A percentile compares a stretch with the other conserved stretches of the same genome.
These are phyloP conservation scores for Leccinum subtestaceum DNA, from an alignment of 768 basidiomycete species.

Conservation along the genomic window DNA sequence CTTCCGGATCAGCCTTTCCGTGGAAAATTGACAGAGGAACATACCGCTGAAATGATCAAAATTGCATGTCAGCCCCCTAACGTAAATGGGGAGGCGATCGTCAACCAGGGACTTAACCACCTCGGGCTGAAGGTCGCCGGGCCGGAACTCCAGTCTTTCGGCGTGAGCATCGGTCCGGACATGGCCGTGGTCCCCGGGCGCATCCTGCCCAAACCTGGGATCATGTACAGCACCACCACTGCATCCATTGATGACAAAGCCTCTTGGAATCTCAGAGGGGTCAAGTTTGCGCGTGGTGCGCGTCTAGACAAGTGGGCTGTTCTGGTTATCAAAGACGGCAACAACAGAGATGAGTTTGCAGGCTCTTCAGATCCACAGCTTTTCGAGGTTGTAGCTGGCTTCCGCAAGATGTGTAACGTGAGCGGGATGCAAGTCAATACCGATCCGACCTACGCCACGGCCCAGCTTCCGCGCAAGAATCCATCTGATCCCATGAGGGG, in stretches of 20 bases:
- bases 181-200: slow-evolving; percentile 59
- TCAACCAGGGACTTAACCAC: slow-evolving; percentile 39
- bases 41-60: slow-evolving; percentile 50
- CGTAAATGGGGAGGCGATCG: slow-evolving; percentile 46
- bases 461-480: slow-evolving; percentile 49
- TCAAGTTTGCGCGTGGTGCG: slow-evolving; percentile 59
- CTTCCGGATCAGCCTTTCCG: slow-evolving; percentile 39
- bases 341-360: slow-evolving; percentile 53
- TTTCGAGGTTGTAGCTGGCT: slow-evolving; percentile 43
- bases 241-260: slow-evolving; percentile 42
- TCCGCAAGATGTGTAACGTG: slow-evolving; percentile 56
- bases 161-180: slow-evolving; percentile 42
- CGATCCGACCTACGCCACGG: slow-evolving; percentile 33
- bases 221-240: slow-evolving; percentile 37
- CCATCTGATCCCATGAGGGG: slow-evolving; percentile 54
- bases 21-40: slow-evolving; percentile 56
- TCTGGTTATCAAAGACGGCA: slow-evolving; percentile 60
- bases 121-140: slow-evolving; percentile 40
- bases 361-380: slow-evolving; percentile 56
- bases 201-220: slow-evolving; percentile 42
- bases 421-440: slow-evolving; percentile 58
- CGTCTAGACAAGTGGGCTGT: slow-evolving; percentile 63
- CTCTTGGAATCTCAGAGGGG: slow-evolving; percentile 52
- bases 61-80: slow-evolving; percentile 49
- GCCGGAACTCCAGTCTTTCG: slow-evolving; percentile 41